phyloP scores from a whole-genome alignment of 179 eudicot genomes.

The Actinidia polygama region DNA sequence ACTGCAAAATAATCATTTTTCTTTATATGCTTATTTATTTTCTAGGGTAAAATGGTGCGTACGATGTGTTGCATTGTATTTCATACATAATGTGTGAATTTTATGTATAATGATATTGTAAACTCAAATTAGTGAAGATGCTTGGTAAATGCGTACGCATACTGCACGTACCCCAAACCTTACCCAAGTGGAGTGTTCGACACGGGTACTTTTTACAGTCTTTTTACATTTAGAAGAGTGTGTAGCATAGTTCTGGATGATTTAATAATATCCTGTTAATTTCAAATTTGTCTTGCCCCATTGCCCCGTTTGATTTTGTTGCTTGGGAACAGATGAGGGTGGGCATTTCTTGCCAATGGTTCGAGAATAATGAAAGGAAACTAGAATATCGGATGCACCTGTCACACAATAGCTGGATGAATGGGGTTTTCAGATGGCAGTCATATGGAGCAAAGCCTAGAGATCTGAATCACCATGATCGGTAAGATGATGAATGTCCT shows the following conservation, averaged over 20 bases:
- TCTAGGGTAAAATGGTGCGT: no score
- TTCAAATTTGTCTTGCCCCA: neutral
- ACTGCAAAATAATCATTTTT: no score
- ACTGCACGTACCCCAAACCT: no score
- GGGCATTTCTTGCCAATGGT: constrained; percentile 39
- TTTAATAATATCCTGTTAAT: neutral
- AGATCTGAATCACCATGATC: neutral
- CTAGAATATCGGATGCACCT: neutral
- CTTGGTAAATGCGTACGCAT: no score
- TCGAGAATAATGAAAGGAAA: constrained; percentile 28
- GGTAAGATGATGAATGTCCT: neutral
- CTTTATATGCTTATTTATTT: no score
- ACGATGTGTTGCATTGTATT: no score
- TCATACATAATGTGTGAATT: no score
- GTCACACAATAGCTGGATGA: neutral
- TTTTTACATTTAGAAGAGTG: no score
- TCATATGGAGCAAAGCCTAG: neutral
- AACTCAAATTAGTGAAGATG: neutral
- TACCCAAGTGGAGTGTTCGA: no score
- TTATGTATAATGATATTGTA: neutral
- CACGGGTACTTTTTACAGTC: no score
- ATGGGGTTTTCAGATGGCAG: neutral
- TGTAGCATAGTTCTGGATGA: neutral
- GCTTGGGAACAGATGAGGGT: constrained; percentile 36
- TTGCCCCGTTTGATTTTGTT: neutral